Conservation (phyloP, 306 rosid genomes). For the Ziziphus jujuba region DNA sequence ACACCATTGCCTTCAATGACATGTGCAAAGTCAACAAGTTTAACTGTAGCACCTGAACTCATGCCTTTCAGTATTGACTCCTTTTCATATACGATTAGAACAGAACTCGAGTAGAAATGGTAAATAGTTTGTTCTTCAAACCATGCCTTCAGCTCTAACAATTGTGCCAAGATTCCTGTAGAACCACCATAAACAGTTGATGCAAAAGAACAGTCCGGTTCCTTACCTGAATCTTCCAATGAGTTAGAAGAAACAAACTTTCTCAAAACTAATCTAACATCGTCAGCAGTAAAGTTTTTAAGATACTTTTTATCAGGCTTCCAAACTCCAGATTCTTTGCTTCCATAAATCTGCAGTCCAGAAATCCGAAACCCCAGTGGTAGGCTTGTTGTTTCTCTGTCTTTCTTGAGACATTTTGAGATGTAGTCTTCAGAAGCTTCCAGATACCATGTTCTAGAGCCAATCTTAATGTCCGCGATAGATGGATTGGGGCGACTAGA, state of each 20-base stretch:
- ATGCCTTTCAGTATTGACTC: conserved; percentile 31
- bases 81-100: conserved; percentile 60
- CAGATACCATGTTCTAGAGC: conserved; percentile 79
- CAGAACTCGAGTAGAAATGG: conserved; percentile 71
- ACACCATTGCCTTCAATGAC: conserved; percentile 53
- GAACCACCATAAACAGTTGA: conserved; percentile 50
- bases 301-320: conserved; percentile 44
- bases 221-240: conserved; percentile 14
- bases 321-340: conserved; percentile 47
- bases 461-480: conserved; percentile 70
- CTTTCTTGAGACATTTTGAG: conserved; percentile 49
- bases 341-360: conserved; percentile 51
- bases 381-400: conserved; percentile 42
- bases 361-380: conserved; percentile 68
- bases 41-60: conserved; percentile 37
- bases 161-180: conserved; percentile 50
- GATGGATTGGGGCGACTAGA: conserved; percentile 35
- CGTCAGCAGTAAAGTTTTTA: conserved; percentile 28
- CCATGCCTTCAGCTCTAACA: conserved; percentile 73
- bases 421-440: conserved; percentile 61
- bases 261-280: conserved; percentile 34
- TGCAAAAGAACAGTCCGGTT: conserved; percentile 52
- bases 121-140: conserved; percentile 76
- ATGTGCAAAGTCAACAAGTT: conserved; percentile 87
- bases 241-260: conserved; percentile 63